Conservation (phyloP, 441 rosid species). For the Pelargonium myrrhifolium region DNA sequence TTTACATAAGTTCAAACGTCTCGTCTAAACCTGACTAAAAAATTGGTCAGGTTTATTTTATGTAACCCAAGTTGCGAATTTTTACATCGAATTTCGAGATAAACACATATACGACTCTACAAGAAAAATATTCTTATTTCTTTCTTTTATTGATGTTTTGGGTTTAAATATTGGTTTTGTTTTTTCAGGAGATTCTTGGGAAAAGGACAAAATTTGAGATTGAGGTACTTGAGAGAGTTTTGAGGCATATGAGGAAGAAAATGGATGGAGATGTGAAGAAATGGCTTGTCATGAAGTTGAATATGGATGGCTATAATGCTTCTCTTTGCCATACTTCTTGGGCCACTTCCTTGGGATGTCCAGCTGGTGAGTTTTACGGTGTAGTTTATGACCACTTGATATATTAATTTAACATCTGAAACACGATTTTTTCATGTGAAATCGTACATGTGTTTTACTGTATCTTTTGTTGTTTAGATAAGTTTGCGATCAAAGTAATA, state of each 20-base stretch:
- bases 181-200: slow-evolving; percentile 34
- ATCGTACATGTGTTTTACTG: no score
- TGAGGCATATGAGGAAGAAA: slow-evolving; percentile 31
- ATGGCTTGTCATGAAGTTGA: slow-evolving; percentile 34
- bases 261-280: slow-evolving; percentile 25
- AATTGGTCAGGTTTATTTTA: no score
- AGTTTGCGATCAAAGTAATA: no score
- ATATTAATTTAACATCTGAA: no score
- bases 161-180: background rate
- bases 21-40: no score
- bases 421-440: no score
- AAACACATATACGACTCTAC: no score
- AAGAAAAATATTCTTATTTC: background rate
- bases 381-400: background rate
- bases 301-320: slow-evolving; percentile 40
- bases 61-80: no score
- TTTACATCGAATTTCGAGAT: no score
- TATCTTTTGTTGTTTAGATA: no score
- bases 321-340: slow-evolving; percentile 42
- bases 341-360: slow-evolving; percentile 41
- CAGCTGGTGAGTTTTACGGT: slow-evolving; percentile 31
- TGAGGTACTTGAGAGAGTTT: slow-evolving; percentile 25
- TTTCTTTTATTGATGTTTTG: background rate
- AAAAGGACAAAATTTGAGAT: slow-evolving; percentile 28
- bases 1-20: no score